Percentiles rank a stretch among this genome's conserved stretches.
These are phyloP conservation scores for Penicillium sp. DNA, from an alignment of 2,329 filamentous ascomycete genomes.

Conservation along the genomic window DNA sequence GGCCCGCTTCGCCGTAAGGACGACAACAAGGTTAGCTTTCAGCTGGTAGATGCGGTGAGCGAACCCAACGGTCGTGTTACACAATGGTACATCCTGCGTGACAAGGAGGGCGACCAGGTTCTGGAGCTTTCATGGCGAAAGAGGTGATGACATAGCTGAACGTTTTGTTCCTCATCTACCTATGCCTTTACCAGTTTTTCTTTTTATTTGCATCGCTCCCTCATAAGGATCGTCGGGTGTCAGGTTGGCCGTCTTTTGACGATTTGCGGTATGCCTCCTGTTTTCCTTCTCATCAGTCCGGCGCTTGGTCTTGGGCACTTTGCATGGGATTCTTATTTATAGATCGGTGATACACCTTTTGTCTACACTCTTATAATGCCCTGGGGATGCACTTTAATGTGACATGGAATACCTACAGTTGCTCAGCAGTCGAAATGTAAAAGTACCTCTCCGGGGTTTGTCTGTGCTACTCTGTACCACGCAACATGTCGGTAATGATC, in stretches of 20 bases:
- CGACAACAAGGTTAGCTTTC: conserved; percentile 58
- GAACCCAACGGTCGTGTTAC: conserved; percentile 49
- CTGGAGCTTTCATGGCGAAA: conserved; percentile 45
- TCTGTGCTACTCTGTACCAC: not conserved
- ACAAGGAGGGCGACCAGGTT: conserved; percentile 45
- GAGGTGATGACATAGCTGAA: conserved; percentile 13
- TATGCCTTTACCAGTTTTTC: conserved; percentile 3
- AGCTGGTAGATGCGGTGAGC: conserved; percentile 51
- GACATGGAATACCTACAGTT: conserved; percentile 19
- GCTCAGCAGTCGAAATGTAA: not conserved
- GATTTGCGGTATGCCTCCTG: not conserved
- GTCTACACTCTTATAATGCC: conserved; percentile 19
- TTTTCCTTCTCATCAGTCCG: conserved; percentile 14
- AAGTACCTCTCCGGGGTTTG: not conserved
- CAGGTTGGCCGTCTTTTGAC: not conserved
- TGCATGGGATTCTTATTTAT: conserved; percentile 28
- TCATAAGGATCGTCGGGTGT: conserved; percentile 1
- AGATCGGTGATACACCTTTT: conserved; percentile 27
- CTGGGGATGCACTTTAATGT: conserved; percentile 25
- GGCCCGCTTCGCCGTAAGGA: conserved; percentile 54
- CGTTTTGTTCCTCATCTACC: conserved; percentile 9
- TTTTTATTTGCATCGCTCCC: conserved; percentile 1
- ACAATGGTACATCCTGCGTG: conserved; percentile 60
- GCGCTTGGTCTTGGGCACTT: conserved; percentile 24
- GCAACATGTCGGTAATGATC: not conserved